A percentile compares a stretch with the other conserved stretches of the same genome.
phyloP scores from a whole-genome alignment of 2,329 filamentous ascomycete genomes.

The Mycosphaerella sp. region DNA sequence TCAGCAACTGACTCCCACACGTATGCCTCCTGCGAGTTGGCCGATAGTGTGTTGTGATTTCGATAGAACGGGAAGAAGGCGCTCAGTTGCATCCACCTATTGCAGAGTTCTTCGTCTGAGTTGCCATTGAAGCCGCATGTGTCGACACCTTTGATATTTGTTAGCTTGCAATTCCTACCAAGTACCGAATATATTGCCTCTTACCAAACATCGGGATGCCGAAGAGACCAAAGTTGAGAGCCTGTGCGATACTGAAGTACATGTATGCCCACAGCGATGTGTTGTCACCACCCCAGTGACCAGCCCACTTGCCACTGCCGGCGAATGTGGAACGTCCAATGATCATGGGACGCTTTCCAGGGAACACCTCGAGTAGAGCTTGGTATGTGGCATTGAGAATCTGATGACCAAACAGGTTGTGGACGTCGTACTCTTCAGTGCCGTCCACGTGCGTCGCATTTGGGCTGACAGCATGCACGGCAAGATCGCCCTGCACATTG shows the following conservation, averaged over 20 bases:
- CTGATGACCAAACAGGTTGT: constrained; percentile 71
- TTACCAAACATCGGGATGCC: constrained; percentile 68
- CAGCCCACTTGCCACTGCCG: constrained; percentile 66
- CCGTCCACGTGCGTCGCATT: constrained; percentile 73
- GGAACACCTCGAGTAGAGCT: constrained; percentile 58
- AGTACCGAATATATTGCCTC: too few relatives aligned
- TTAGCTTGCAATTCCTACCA: too few relatives aligned
- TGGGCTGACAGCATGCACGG: constrained; percentile 64
- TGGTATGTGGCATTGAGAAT: constrained; percentile 72
- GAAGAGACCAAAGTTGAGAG: constrained; percentile 66
- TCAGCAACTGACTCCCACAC: constrained; percentile 59
- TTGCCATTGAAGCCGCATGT: constrained; percentile 58
- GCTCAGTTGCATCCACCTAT: constrained; percentile 35
- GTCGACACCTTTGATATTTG: background rate
- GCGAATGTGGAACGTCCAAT: constrained; percentile 77
- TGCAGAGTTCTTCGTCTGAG: constrained; percentile 27
- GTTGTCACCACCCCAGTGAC: constrained; percentile 68
- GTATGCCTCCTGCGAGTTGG: constrained; percentile 64
- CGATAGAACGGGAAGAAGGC: constrained; percentile 74
- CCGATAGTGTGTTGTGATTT: constrained; percentile 62
- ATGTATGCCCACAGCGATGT: constrained; percentile 69
- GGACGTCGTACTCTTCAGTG: constrained; percentile 70
- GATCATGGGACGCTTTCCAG: constrained; percentile 70
- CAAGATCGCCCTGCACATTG: constrained; percentile 60
- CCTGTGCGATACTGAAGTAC: constrained; percentile 71